Conservation (phyloP, 805 yeast species). For the Millerago galiae region DNA sequence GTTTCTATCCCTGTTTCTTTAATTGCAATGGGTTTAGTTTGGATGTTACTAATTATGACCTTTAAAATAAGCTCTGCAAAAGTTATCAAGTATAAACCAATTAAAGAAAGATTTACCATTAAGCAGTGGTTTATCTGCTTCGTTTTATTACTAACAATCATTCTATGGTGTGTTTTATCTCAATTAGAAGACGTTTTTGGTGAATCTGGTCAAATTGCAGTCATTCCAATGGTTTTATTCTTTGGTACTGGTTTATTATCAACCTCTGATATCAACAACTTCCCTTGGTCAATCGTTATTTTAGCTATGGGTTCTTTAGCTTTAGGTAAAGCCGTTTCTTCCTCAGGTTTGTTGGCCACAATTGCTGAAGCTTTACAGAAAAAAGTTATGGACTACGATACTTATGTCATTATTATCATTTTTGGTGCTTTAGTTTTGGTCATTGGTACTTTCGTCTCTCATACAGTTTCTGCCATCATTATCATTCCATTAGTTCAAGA, state of each 20-base stretch:
- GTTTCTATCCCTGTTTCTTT: slow-evolving; percentile 79
- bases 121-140: slow-evolving; percentile 68
- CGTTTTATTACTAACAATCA: slow-evolving; percentile 69
- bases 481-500: slow-evolving; percentile 85
- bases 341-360: slow-evolving; percentile 78
- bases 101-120: slow-evolving; percentile 59
- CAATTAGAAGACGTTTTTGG: slow-evolving; percentile 70
- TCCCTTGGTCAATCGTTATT: slow-evolving; percentile 93
- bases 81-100: slow-evolving; percentile 38
- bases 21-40: slow-evolving; percentile 54
- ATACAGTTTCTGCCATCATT: slow-evolving; percentile 93
- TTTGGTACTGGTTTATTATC: slow-evolving; percentile 85
- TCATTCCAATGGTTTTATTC: slow-evolving; percentile 76
- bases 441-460: slow-evolving; percentile 93
- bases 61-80: slow-evolving; percentile 44
- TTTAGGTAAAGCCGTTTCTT: slow-evolving; percentile 87
- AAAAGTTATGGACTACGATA: slow-evolving; percentile 51
- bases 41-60: slow-evolving; percentile 59
- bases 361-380: slow-evolving; percentile 67
- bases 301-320: slow-evolving; percentile 98
- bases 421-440: slow-evolving; percentile 80
- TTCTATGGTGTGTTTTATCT: slow-evolving; percentile 85
- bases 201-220: slow-evolving; percentile 88
- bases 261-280: slow-evolving; percentile 84
- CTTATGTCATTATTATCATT: slow-evolving; percentile 67